phyloP scores from a whole-genome alignment of 2,329 filamentous ascomycete genomes.

The Ceratocystis huliohia region DNA sequence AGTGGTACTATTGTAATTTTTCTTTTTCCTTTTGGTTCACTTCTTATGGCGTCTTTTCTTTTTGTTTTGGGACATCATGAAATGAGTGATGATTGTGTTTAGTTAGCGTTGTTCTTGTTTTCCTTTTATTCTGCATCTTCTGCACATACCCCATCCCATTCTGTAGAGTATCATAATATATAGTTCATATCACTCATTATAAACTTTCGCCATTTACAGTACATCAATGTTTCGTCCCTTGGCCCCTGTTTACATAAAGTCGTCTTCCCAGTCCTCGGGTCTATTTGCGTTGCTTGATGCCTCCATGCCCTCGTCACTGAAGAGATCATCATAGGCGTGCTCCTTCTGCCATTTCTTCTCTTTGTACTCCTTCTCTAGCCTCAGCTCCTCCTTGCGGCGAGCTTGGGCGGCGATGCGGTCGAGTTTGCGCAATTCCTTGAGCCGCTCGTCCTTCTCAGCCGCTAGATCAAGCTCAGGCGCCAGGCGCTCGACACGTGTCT shows the following conservation, averaged over 20 bases:
- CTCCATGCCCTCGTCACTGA: conserved; percentile 69
- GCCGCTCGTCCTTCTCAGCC: conserved; percentile 66
- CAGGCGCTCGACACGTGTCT: conserved; percentile 80
- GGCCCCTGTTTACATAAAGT: conserved; percentile 63
- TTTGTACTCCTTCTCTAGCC: conserved; percentile 63
- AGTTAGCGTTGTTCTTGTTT: not conserved
- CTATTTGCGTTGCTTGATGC: conserved; percentile 75
- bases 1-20: not conserved
- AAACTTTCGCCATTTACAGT: not conserved
- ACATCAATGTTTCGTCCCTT: not conserved
- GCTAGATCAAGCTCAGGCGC: conserved; percentile 51
- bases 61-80: not conserved
- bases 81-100: not conserved
- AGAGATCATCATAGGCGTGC: conserved; percentile 92
- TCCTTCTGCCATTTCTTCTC: conserved; percentile 90
- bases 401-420: conserved; percentile 52
- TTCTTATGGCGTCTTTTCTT: conserved; percentile 3
- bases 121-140: not conserved
- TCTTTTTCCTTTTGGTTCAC: conserved; percentile 3
- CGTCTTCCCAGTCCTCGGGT: conserved; percentile 64
- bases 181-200: not conserved
- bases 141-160: not conserved
- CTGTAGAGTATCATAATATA: not conserved
- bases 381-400: conserved; percentile 63
- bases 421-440: conserved; percentile 56